phyloP scores from a whole-genome alignment of 345 rosid genomes.

The Raphanus raphanistrum region DNA sequence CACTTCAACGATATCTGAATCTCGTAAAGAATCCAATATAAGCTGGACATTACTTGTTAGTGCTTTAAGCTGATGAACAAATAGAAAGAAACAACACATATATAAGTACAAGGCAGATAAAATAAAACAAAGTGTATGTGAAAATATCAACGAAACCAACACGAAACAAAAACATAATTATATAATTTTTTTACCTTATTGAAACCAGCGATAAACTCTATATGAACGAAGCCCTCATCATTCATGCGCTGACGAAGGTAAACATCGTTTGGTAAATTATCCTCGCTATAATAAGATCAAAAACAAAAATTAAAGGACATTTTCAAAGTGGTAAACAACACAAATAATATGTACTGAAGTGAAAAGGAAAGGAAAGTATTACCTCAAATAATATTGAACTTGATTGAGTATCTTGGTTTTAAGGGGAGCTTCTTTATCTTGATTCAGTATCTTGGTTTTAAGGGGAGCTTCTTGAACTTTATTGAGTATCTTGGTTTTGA shows the following conservation, averaged over 20 bases:
- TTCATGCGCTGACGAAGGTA: constrained; percentile 75
- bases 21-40: constrained; percentile 56
- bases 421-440: not conserved
- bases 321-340: not conserved
- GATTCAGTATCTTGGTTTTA: not conserved
- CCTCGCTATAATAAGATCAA: constrained; percentile 48
- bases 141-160: not conserved
- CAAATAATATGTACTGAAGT: not conserved
- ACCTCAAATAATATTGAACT: constrained; percentile 77
- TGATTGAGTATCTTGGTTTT: not conserved
- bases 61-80: constrained; percentile 48
- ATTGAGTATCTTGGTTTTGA: not conserved
- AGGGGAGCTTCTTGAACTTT: constrained; percentile 11
- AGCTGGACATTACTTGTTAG: constrained; percentile 54
- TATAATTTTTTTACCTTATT: constrained; percentile 47
- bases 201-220: constrained; percentile 67
- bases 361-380: not conserved
- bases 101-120: not conserved
- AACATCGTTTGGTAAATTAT: constrained; percentile 58
- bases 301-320: not conserved
- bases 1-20: constrained; percentile 57
- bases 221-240: constrained; percentile 78
- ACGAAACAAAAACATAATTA: not conserved
- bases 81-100: not conserved
- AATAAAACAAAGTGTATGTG: not conserved